Evolutionary conservation across 108 stramenopile species (phyloP).

Genomic region (Cyclotella sp.): DNA sequence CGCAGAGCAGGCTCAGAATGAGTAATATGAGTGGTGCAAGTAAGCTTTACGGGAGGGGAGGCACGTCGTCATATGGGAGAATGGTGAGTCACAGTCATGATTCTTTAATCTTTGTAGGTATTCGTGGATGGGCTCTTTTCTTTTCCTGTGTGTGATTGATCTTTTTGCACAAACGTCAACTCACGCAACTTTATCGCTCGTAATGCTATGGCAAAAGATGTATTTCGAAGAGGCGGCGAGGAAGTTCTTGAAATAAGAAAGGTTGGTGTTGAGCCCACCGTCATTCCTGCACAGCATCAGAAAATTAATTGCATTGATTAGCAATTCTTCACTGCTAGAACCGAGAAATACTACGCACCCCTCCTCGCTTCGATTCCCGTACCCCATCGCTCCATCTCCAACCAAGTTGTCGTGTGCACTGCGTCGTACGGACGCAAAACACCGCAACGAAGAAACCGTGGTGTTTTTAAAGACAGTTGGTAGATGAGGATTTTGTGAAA

Average conservation of each 20-base stretch:
- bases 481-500: constrained; percentile 63
- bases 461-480: constrained; percentile 93
- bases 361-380: constrained; percentile 95
- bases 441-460: constrained; percentile 87
- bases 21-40: constrained; percentile 92
- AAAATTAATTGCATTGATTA: not conserved
- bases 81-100: constrained; percentile 37
- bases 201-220: constrained; percentile 70
- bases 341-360: constrained; percentile 73
- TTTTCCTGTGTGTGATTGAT: not conserved
- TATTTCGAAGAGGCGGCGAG: constrained; percentile 97
- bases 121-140: not conserved
- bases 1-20: constrained; percentile 92
- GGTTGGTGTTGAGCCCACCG: constrained; percentile 79
- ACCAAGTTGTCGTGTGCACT: constrained; percentile 94
- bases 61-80: constrained; percentile 95
- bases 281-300: constrained; percentile 58
- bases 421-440: constrained; percentile 89
- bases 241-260: constrained; percentile 92
- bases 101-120: not conserved
- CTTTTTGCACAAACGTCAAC: not conserved
- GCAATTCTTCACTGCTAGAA: not conserved
- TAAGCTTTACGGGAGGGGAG: constrained; percentile 81
- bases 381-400: constrained; percentile 94
- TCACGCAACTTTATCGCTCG: not conserved